phyloP scores from a whole-genome alignment of 1,284 basidiomycete genomes.

The Leccinum angustisporum region DNA sequence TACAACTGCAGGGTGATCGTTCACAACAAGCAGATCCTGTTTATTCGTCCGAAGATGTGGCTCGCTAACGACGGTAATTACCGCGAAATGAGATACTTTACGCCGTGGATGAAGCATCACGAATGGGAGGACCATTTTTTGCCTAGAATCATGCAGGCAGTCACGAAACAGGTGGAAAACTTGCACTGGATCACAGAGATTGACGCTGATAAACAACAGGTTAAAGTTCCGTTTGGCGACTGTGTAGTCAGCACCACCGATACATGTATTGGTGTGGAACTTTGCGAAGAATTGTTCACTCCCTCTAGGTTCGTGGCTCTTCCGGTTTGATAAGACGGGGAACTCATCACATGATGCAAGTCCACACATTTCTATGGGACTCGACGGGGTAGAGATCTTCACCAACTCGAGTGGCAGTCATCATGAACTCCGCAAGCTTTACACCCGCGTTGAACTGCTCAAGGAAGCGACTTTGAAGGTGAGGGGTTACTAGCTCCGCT shows the following conservation, averaged over 20 bases:
- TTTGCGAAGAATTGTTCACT: constrained; percentile 98
- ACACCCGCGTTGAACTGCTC: constrained; percentile 90
- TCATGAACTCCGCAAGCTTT: constrained; percentile 94
- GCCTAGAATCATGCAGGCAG: constrained; percentile 80
- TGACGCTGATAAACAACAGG: constrained; percentile 34
- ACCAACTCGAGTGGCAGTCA: constrained; percentile 98
- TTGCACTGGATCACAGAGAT: neutral
- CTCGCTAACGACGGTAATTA: constrained; percentile 99
- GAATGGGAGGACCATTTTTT: constrained; percentile 89
- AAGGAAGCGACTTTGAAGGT: constrained; percentile 97
- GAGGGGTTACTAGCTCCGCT: neutral
- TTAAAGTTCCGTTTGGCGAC: constrained; percentile 92
- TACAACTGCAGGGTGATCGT: constrained; percentile 96
- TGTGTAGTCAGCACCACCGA: constrained; percentile 92
- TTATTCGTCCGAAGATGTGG: constrained; percentile 99
- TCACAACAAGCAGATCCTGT: constrained; percentile 80
- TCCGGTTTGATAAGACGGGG: neutral
- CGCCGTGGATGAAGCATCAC: constrained; percentile 82
- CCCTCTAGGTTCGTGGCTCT: constrained; percentile 71
- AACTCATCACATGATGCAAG: constrained; percentile 32
- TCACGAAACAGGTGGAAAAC: constrained; percentile 80
- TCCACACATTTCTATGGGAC: constrained; percentile 94
- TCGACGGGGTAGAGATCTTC: constrained; percentile 98
- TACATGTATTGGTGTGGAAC: constrained; percentile 93
- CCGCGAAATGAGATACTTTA: constrained; percentile 93